Evolutionary conservation across 2,329 filamentous ascomycete species (phyloP).

Genomic region (Neofusicoccum kwambonambiense): DNA sequence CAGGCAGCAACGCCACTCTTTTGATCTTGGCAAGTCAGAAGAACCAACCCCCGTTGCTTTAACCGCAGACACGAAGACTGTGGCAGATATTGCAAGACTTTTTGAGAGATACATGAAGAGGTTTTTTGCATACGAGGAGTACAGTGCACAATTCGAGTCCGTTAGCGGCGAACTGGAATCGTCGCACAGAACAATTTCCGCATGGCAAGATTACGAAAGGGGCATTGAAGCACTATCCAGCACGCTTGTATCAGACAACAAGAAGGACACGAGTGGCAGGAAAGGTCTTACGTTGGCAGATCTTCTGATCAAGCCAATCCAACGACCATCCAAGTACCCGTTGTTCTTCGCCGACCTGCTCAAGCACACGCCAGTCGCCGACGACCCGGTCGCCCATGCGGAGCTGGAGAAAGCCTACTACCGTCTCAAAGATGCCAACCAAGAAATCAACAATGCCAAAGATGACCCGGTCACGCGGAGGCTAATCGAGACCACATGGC

Average conservation of each 20-base stretch:
- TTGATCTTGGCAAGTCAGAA: slow-evolving; percentile 44
- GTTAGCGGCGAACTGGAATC: slow-evolving; percentile 76
- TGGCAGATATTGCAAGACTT: slow-evolving; percentile 53
- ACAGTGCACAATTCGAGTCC: slow-evolving; percentile 83
- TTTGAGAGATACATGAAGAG: slow-evolving; percentile 68
- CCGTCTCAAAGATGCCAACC: slow-evolving; percentile 70
- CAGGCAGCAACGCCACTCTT: slow-evolving; percentile 43
- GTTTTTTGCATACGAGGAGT: slow-evolving; percentile 88
- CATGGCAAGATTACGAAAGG: slow-evolving; percentile 78
- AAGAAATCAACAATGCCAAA: slow-evolving; percentile 80
- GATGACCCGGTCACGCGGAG: slow-evolving; percentile 69
- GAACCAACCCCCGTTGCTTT: slow-evolving; percentile 38
- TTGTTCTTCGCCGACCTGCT: slow-evolving; percentile 81
- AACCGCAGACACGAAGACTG: slow-evolving; percentile 53
- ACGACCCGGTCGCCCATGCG: slow-evolving; percentile 80
- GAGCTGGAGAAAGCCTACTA: slow-evolving; percentile 73
- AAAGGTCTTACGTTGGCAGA: slow-evolving; percentile 82
- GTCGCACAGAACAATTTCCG: slow-evolving; percentile 64
- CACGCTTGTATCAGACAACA: slow-evolving; percentile 69
- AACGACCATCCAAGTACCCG: slow-evolving; percentile 88
- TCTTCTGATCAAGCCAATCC: slow-evolving; percentile 92
- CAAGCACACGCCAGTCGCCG: slow-evolving; percentile 77
- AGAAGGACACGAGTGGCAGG: slow-evolving; percentile 60
- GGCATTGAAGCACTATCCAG: slow-evolving; percentile 82
- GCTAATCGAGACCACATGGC: slow-evolving; percentile 76